Percentiles rank a stretch among this genome's conserved stretches.
Conservation (phyloP, 345 rosid species). For the Eucalyptus curtisii region DNA sequence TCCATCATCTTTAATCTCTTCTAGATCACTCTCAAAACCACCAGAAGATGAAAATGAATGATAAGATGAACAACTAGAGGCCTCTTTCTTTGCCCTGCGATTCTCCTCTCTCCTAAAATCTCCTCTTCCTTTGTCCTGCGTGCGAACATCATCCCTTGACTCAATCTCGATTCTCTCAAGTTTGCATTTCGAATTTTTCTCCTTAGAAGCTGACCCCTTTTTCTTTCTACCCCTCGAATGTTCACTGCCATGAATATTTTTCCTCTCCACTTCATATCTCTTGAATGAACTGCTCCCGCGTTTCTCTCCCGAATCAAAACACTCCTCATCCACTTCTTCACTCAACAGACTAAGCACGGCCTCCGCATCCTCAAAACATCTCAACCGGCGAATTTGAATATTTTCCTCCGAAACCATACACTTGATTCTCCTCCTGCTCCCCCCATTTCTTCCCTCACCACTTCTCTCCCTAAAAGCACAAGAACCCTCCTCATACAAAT, state of each 20-base stretch:
- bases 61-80: conserved; percentile 67
- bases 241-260: conserved; percentile 20
- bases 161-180: conserved; percentile 2
- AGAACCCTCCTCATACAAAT: conserved; percentile 21
- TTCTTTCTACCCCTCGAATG: conserved; percentile 9
- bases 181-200: conserved; percentile 13
- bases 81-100: conserved; percentile 24
- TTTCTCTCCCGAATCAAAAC: conserved; percentile 12
- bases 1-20: conserved; percentile 20
- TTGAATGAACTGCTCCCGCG: conserved; percentile 9
- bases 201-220: conserved; percentile 8
- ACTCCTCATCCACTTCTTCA: conserved; percentile 44
- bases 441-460: conserved; percentile 6
- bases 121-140: conserved; percentile 19
- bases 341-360: conserved; percentile 68
- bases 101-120: conserved; percentile 8
- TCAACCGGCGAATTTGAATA: conserved; percentile 10
- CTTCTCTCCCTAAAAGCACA: conserved; percentile 10
- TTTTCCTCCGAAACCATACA: conserved; percentile 18
- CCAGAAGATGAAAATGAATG: conserved; percentile 56
- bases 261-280: conserved; percentile 30
- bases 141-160: conserved; percentile 7
- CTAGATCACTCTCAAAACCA: conserved; percentile 48
- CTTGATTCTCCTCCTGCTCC: conserved; percentile 26
- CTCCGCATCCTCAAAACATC: conserved; percentile 44